phyloP scores from a whole-genome alignment of 805 yeast species.

The Metschnikowia koreensis region DNA sequence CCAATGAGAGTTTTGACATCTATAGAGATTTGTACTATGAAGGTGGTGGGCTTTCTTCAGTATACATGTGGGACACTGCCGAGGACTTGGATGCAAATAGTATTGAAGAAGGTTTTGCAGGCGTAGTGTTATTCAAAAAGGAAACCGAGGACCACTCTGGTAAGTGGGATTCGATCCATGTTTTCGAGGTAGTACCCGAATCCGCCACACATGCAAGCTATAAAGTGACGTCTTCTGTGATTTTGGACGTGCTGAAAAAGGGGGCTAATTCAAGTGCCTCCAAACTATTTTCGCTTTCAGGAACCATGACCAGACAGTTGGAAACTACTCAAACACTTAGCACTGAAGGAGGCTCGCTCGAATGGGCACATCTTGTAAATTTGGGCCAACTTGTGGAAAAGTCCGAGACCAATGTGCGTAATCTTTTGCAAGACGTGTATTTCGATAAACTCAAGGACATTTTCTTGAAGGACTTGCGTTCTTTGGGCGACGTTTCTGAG shows the following conservation, averaged over 20 bases:
- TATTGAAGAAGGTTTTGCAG: conserved; percentile 69
- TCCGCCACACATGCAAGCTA: conserved; percentile 45
- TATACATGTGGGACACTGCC: conserved; percentile 86
- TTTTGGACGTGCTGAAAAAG: conserved; percentile 56
- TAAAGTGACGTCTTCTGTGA: conserved; percentile 82
- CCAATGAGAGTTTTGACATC: conserved; percentile 88
- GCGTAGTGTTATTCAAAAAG: conserved; percentile 85
- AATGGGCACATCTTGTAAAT: conserved; percentile 75
- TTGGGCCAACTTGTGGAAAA: conserved; percentile 86
- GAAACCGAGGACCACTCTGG: conserved; percentile 50
- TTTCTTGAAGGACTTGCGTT: conserved; percentile 47
- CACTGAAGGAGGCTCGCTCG: conserved; percentile 38
- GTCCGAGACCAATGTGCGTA: conserved; percentile 81
- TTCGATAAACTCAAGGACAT: conserved; percentile 93
- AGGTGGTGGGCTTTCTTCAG: conserved; percentile 82
- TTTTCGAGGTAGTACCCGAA: conserved; percentile 65
- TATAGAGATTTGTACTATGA: conserved; percentile 93
- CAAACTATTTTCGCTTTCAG: conserved; percentile 54
- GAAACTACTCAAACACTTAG: conserved; percentile 51
- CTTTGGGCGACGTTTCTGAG: conserved; percentile 34
- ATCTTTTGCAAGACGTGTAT: conserved; percentile 86
- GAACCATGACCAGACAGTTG: conserved; percentile 82
- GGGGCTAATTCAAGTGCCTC: conserved; percentile 7
- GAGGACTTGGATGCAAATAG: conserved; percentile 46
- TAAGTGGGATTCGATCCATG: conserved; percentile 93